A percentile compares a stretch with the other conserved stretches of the same genome.
These are phyloP conservation scores for Cercospora beticola DNA, from an alignment of 2,329 filamentous ascomycete genomes.

Conservation along the genomic window DNA sequence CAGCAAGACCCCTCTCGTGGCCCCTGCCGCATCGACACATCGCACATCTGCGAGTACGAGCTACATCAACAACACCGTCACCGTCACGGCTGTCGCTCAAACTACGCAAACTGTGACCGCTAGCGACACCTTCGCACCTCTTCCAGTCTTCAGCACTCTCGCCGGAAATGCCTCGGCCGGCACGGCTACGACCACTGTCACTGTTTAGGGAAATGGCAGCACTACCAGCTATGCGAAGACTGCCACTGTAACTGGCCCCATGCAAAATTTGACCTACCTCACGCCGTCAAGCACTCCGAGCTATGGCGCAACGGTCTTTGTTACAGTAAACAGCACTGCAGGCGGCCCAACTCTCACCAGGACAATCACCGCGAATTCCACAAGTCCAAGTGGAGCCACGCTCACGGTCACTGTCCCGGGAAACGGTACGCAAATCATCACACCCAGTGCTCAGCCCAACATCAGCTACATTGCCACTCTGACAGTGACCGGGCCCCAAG, in stretches of 20 bases:
- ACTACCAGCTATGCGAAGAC: constrained; percentile 15
- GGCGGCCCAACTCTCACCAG: constrained; percentile 11
- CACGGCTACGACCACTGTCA: constrained; percentile 6
- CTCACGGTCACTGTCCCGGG: constrained; percentile 19
- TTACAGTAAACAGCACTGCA: constrained; percentile 14
- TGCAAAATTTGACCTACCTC: not conserved
- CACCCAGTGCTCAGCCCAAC: constrained; percentile 4
- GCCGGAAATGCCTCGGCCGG: not conserved
- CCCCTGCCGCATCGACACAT: not conserved
- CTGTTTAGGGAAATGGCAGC: constrained; percentile 9
- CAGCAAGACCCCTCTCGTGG: not conserved
- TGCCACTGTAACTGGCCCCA: constrained; percentile 9
- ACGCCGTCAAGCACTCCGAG: constrained; percentile 4
- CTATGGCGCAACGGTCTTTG: constrained; percentile 15
- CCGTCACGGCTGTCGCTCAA: not conserved
- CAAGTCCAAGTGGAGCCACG: constrained; percentile 9
- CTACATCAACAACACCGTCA: not conserved
- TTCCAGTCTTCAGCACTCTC: not conserved
- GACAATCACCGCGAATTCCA: constrained; percentile 10
- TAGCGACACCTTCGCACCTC: not conserved
- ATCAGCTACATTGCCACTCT: constrained; percentile 16
- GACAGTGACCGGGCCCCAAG: constrained; percentile 12
- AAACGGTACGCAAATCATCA: constrained; percentile 8
- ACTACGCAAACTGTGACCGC: not conserved
- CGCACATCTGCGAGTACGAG: not conserved